These are phyloP conservation scores for Eudorina sp. DNA, from an alignment of 139 green algal genomes.

Conservation along the genomic window DNA sequence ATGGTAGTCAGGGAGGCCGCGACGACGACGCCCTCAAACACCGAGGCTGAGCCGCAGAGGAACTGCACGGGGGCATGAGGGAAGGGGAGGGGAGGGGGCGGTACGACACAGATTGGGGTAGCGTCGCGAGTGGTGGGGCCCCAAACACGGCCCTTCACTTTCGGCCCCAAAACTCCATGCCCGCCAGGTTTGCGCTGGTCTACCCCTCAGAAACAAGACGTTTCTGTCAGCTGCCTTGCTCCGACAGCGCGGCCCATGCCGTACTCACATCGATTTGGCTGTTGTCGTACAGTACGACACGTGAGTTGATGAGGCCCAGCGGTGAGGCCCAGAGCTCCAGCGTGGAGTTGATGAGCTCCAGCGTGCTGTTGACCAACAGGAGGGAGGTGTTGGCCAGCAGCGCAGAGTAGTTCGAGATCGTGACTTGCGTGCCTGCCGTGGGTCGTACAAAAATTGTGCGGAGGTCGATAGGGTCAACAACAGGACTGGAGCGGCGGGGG, in stretches of 20 bases:
- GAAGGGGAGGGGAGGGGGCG: background rate
- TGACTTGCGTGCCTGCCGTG: background rate
- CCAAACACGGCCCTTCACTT: no score
- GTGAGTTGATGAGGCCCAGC: background rate
- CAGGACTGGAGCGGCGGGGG: no score
- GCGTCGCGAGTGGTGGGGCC: no score
- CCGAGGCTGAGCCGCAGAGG: background rate
- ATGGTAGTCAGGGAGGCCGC: background rate
- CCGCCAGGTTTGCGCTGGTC: no score
- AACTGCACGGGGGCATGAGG: background rate
- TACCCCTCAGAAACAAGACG: no score
- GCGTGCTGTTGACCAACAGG: background rate
- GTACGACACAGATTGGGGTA: background rate
- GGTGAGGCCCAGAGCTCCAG: constrained; percentile 26
- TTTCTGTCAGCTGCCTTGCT: no score
- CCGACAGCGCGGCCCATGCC: background rate
- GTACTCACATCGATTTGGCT: background rate
- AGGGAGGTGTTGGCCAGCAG: constrained; percentile 21
- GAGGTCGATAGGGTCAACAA: no score
- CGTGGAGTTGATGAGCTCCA: constrained; percentile 33
- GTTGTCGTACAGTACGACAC: constrained; percentile 21
- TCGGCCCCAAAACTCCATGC: no score
- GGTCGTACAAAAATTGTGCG: no score
- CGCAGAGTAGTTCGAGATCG: background rate
- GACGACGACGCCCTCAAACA: background rate